Evolutionary conservation across 192 early-diverging fungal species (phyloP).

Genomic region (Neocallimastix lanati): DNA sequence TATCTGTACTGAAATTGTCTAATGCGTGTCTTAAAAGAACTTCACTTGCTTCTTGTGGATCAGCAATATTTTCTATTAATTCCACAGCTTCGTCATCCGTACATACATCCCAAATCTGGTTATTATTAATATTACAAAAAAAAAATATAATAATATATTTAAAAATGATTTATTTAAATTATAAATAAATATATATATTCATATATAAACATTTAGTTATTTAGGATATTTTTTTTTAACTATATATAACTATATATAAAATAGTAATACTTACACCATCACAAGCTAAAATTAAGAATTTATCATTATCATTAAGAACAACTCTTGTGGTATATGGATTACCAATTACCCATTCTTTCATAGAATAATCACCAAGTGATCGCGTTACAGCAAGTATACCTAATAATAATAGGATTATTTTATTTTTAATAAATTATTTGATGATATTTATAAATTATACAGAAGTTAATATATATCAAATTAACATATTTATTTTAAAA

Average conservation of each 20-base stretch:
- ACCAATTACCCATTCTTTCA: conserved; percentile 94
- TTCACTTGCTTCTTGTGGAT: conserved; percentile 63
- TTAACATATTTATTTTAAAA: no score
- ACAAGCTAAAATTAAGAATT: conserved; percentile 83
- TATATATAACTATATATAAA: no score
- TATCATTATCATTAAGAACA: conserved; percentile 48
- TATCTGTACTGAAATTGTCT: conserved; percentile 84
- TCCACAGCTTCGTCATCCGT: conserved; percentile 84
- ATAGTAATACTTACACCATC: conserved; percentile 57
- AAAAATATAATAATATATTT: no score
- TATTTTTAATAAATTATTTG: no score
- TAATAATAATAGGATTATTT: no score
- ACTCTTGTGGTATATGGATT: conserved; percentile 92
- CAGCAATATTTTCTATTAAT: conserved; percentile 49
- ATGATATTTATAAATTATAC: no score
- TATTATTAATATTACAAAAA: no score
- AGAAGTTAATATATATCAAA: no score
- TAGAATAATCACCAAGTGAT: conserved; percentile 79
- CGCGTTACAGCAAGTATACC: conserved; percentile 90
- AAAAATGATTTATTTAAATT: no score
- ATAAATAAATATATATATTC: no score
- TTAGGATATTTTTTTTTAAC: no score
- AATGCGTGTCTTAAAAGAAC: conserved; percentile 69
- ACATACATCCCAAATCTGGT: conserved; percentile 92
- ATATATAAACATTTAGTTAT: no score